These are phyloP conservation scores for Aspergillus fructus DNA, from an alignment of 2,329 filamentous ascomycete species.

Conservation along the genomic window DNA sequence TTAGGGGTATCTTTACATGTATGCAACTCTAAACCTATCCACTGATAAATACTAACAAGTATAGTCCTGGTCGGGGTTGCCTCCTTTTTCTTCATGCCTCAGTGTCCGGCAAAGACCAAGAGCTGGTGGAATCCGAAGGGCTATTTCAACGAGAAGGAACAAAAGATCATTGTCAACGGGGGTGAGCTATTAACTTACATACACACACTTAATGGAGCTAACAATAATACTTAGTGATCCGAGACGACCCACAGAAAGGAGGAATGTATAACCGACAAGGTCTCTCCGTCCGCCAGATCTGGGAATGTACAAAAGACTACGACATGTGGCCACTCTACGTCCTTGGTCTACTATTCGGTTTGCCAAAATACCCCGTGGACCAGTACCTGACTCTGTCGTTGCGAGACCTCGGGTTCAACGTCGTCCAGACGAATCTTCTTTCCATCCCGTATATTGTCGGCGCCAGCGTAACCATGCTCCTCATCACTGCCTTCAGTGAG, in stretches of 20 bases:
- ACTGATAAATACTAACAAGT: neutral
- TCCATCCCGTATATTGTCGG: conserved; percentile 44
- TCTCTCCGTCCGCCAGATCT: conserved; percentile 47
- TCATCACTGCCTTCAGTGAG: neutral
- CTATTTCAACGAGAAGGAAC: conserved; percentile 63
- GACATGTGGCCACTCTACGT: conserved; percentile 57
- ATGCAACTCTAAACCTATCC: neutral
- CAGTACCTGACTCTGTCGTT: conserved; percentile 36
- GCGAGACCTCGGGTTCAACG: conserved; percentile 54
- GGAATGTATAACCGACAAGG: conserved; percentile 58
- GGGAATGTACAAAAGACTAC: conserved; percentile 51
- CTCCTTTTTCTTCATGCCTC: conserved; percentile 57
- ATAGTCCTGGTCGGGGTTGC: conserved; percentile 54
- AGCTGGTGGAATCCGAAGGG: conserved; percentile 55
- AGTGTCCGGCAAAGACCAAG: conserved; percentile 51
- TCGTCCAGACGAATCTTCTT: conserved; percentile 59
- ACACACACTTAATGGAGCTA: neutral
- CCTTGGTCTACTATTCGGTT: conserved; percentile 43
- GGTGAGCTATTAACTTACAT: neutral
- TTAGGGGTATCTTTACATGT: neutral
- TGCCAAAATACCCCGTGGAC: conserved; percentile 25
- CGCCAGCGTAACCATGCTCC: neutral
- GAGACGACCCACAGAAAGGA: conserved; percentile 55
- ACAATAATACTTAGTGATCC: conserved; percentile 34
- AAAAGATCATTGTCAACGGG: conserved; percentile 59